Evolutionary conservation across 306 rosid species (phyloP), one percentile per base, ranked within the genome.

Genomic region (Hippophae rhamnoides): DNA sequence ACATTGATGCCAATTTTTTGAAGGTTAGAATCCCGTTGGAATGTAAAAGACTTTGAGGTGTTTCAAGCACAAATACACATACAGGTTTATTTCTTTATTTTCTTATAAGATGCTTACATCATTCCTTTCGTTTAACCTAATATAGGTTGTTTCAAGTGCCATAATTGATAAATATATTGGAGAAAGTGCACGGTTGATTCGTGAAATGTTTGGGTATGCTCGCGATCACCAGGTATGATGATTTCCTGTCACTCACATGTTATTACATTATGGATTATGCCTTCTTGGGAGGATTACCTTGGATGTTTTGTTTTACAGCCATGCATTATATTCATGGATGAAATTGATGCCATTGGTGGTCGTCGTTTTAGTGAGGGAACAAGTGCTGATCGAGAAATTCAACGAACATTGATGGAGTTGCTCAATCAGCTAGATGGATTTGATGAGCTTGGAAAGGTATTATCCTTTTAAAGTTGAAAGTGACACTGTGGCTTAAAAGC

Each of bases 271-370:
- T 43, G 43, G 3, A 10, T 10, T 41, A 18, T 63, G 47, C 41
- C 52, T 4, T 42, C 10, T 51, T 44, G 6, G 43, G 52, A 54
- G 7, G 10, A 60, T 54, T 43, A 8, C 54, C 47, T 7, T 41
- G 53, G 54, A 42, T 67, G 56, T 31, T 64, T 75, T 50, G 61
- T 52, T 64, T 56, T 65, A 26, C 57, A 93, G 97, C 99, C 99
- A 43, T 93, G 99, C 86, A 93, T 93, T 74, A 93, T 93, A 51
- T 93, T 93, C 72, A 93, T 93, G 99, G 99, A 93, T 50, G 99
- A 93, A 78, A 93, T 93, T 14, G 99, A 93, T 73, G 99, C 97
- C 74, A 93, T 93, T 74, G 99, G 99, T 69, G 99, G 99, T 46
- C 95, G 97, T 44, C 95, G 99, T 55, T 86, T 93, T 64, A 93